phyloP scores from a whole-genome alignment of 441 rosid species.

The Erodium texanum region DNA sequence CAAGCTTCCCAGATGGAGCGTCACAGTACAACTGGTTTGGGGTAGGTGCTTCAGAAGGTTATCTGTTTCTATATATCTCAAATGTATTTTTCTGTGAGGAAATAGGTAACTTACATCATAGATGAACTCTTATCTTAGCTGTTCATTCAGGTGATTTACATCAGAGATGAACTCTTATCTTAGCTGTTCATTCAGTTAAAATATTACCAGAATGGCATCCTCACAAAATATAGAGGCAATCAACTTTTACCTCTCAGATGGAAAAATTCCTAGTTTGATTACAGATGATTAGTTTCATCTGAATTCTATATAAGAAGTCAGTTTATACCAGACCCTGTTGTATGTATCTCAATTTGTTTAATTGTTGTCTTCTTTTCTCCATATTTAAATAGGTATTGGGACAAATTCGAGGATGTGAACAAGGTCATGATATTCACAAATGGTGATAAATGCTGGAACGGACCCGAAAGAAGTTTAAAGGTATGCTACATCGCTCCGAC shows the following conservation, averaged over 20 bases:
- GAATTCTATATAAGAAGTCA: too few species aligned
- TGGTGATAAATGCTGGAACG: slow-evolving; percentile 95
- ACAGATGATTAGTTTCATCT: too few species aligned
- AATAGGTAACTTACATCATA: background rate
- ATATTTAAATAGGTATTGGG: slow-evolving; percentile 52
- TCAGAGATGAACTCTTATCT: background rate
- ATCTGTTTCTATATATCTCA: background rate
- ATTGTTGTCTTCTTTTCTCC: background rate
- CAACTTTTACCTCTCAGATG: background rate
- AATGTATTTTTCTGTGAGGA: background rate
- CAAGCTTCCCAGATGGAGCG: slow-evolving; percentile 85
- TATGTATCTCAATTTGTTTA: background rate
- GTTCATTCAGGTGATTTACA: background rate
- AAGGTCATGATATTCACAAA: slow-evolving; percentile 55
- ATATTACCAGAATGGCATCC: background rate
- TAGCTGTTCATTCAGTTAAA: background rate
- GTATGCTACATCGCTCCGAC: slow-evolving; percentile 20
- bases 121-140: background rate
- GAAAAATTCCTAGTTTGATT: background rate
- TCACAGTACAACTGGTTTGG: slow-evolving; percentile 50
- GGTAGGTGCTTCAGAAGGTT: slow-evolving; percentile 37
- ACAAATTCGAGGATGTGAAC: slow-evolving; percentile 68
- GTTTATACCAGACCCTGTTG: background rate
- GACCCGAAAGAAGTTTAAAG: slow-evolving; percentile 89
- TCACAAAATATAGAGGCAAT: background rate